phyloP scores from a whole-genome alignment of 345 rosid genomes.

The Gynandropsis gynandra region DNA sequence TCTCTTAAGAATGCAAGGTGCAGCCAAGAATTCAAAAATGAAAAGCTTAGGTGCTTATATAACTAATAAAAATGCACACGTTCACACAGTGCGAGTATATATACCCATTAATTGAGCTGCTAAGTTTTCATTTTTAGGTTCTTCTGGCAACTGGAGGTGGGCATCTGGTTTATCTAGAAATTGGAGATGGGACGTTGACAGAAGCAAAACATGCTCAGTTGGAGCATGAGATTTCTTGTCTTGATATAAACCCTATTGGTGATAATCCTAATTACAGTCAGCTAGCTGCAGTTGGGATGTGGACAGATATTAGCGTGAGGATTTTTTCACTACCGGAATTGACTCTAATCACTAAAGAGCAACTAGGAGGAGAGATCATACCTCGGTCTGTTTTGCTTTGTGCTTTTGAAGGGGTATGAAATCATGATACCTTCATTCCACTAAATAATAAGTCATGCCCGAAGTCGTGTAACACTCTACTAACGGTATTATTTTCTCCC shows the following conservation, averaged over 20 bases:
- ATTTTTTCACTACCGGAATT: conserved; percentile 74
- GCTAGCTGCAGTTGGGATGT: conserved; percentile 96
- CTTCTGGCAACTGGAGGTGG: conserved; percentile 95
- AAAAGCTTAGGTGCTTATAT: too few relatives aligned
- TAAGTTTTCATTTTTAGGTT: conserved; percentile 41
- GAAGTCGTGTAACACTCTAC: not conserved
- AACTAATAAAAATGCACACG: too few relatives aligned
- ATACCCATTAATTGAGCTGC: not conserved
- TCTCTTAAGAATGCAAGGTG: too few relatives aligned
- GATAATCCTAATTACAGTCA: conserved; percentile 67
- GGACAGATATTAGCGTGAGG: conserved; percentile 90
- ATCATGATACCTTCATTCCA: conserved; percentile 12
- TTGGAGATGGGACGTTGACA: conserved; percentile 68
- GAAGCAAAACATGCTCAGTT: conserved; percentile 62
- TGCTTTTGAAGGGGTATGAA: conserved; percentile 90
- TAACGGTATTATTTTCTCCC: not conserved
- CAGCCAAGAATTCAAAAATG: too few relatives aligned
- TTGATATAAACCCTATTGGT: conserved; percentile 85
- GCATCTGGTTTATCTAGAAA: conserved; percentile 82
- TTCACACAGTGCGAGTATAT: too few relatives aligned
- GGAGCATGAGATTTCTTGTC: conserved; percentile 89
- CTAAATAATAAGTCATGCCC: too few relatives aligned
- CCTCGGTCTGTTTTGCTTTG: conserved; percentile 91
- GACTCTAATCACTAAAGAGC: conserved; percentile 75
- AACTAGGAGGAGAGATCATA: conserved; percentile 90